These are phyloP conservation scores for Nepenthes mirabilis DNA, from an alignment of 148 eudicot species.

Conservation along the genomic window DNA sequence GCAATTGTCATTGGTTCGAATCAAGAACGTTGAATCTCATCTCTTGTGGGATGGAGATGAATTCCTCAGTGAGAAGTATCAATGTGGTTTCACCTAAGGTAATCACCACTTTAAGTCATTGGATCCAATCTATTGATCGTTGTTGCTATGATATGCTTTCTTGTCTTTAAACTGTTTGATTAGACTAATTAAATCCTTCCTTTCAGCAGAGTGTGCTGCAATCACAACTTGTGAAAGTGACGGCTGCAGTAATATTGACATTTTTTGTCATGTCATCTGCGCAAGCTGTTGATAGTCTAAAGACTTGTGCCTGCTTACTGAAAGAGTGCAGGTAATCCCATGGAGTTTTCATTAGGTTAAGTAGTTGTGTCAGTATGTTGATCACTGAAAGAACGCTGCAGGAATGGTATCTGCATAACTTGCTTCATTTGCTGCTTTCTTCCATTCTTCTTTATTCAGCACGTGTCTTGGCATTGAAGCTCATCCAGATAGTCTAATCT, in stretches of 20 bases:
- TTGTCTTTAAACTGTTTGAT: constrained; percentile 1
- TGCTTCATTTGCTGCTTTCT: not conserved
- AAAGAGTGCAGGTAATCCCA: constrained; percentile 85
- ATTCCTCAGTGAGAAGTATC: constrained; percentile 16
- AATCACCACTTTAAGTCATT: not conserved
- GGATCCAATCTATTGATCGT: too few relatives aligned
- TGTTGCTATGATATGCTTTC: not conserved
- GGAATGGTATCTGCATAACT: not conserved
- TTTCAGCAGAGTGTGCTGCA: constrained; percentile 18
- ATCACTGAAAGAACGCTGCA: not conserved
- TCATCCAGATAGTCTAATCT: not conserved
- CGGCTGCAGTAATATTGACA: constrained; percentile 39
- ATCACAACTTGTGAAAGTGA: constrained; percentile 29
- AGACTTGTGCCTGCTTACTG: constrained; percentile 82
- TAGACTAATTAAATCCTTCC: not conserved
- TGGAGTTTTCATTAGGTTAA: not conserved
- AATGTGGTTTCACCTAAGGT: constrained; percentile 32
- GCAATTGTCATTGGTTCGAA: constrained; percentile 10
- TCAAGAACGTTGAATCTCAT: constrained; percentile 20
- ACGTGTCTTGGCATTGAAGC: not conserved
- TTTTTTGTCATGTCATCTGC: constrained; percentile 68
- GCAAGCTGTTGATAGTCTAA: constrained; percentile 89
- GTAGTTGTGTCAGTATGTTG: not conserved
- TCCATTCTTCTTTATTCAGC: not conserved
- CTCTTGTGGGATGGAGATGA: constrained; percentile 15